phyloP scores from a whole-genome alignment of 805 yeast species.

The Debaryomyces tyrocola region DNA sequence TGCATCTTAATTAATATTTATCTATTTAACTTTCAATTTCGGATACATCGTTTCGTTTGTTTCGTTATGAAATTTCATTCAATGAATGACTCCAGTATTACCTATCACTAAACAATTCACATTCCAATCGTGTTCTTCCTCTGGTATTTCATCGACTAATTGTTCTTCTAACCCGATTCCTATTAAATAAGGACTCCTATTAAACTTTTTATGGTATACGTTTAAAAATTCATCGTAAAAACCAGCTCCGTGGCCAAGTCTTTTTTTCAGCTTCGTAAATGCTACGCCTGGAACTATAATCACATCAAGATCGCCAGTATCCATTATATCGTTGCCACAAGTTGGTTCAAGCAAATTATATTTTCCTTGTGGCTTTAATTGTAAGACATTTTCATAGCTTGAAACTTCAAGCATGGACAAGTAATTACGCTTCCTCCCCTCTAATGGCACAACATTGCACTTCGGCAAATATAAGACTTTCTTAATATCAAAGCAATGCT shows the following conservation, averaged over 20 bases:
- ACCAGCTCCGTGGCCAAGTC: constrained; percentile 94
- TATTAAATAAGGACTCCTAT: constrained; percentile 43
- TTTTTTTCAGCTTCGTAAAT: constrained; percentile 49
- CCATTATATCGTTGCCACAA: constrained; percentile 27
- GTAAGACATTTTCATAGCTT: constrained; percentile 39
- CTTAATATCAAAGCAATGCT: constrained; percentile 46
- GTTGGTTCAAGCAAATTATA: constrained; percentile 70
- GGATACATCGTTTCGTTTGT: constrained; percentile 10
- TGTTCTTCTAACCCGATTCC: constrained; percentile 73
- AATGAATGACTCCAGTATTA: constrained; percentile 10
- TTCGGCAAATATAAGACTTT: constrained; percentile 62
- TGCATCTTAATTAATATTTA: constrained; percentile 1
- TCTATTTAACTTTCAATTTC: constrained; percentile 2
- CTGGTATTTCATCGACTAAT: constrained; percentile 50
- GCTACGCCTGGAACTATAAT: constrained; percentile 86
- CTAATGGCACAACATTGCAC: constrained; percentile 32
- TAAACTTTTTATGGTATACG: constrained; percentile 16
- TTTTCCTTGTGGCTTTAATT: constrained; percentile 64
- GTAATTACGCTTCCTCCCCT: constrained; percentile 36
- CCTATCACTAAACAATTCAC: constrained; percentile 57
- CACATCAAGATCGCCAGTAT: constrained; percentile 53
- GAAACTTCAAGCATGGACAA: constrained; percentile 58
- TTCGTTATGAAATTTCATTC: not conserved
- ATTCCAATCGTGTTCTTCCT: constrained; percentile 62
- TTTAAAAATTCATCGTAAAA: constrained; percentile 70